Evolutionary conservation across 2,329 filamentous ascomycete species (phyloP).

Genomic region (Colletotrichum godetiae): DNA sequence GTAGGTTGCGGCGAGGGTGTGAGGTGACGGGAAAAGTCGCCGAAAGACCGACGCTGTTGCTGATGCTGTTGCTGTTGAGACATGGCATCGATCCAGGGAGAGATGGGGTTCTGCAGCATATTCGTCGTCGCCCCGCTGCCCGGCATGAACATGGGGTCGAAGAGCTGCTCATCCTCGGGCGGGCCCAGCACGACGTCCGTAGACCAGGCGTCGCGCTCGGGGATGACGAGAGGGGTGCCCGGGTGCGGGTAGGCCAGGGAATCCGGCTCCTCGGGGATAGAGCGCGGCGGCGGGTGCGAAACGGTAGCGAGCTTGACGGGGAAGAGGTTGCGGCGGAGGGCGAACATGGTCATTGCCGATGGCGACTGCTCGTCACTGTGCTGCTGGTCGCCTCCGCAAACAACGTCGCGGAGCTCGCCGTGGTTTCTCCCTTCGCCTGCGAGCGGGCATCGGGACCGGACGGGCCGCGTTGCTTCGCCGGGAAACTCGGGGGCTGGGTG

Average conservation of each 20-base stretch:
- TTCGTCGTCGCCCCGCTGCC: background rate
- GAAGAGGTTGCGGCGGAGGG: constrained; percentile 15
- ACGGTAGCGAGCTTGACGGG: constrained; percentile 26
- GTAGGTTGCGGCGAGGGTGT: background rate
- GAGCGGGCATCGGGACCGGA: constrained; percentile 37
- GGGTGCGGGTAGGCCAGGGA: constrained; percentile 26
- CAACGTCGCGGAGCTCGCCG: background rate
- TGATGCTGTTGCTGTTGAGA: background rate
- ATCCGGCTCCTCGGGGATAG: constrained; percentile 24
- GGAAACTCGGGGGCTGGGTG: constrained; percentile 32
- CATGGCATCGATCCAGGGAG: constrained; percentile 2
- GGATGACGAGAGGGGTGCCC: constrained; percentile 24
- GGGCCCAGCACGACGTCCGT: constrained; percentile 29
- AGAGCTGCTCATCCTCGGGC: constrained; percentile 16
- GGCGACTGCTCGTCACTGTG: background rate
- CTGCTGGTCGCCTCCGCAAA: background rate
- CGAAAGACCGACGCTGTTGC: background rate
- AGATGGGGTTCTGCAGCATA: background rate
- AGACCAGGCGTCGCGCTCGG: constrained; percentile 26
- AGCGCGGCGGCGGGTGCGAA: constrained; percentile 25
- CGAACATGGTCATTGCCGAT: constrained; percentile 27
- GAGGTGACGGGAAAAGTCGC: constrained; percentile 1
- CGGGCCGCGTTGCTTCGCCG: constrained; percentile 33
- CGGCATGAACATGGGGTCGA: constrained; percentile 7
- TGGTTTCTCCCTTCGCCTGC: background rate